Conservation (phyloP, 2,329 filamentous ascomycete species). For the Botryosphaeria dothidea region DNA sequence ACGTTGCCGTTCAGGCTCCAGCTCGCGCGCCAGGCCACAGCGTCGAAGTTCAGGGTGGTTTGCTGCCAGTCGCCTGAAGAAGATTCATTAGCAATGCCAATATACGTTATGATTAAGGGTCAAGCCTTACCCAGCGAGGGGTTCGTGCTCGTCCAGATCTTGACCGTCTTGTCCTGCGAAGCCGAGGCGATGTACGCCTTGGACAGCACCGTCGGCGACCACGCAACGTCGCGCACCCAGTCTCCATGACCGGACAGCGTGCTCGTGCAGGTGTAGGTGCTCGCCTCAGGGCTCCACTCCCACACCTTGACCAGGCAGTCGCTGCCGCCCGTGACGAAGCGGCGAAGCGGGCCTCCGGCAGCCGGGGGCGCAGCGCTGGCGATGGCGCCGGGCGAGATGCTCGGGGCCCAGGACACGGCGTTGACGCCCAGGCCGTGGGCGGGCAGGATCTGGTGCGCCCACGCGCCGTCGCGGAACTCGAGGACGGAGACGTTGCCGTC, state of each 20-base stretch:
- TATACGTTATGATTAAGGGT: no score
- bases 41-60: conserved; percentile 84
- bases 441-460: conserved; percentile 85
- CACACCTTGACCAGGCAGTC: conserved; percentile 95
- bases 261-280: conserved; percentile 53
- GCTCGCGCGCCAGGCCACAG: conserved; percentile 91
- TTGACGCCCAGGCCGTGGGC: conserved; percentile 95
- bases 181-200: conserved; percentile 97
- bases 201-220: conserved; percentile 91
- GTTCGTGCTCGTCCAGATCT: conserved; percentile 78
- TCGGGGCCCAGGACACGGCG: conserved; percentile 92
- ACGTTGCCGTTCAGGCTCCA: conserved; percentile 98
- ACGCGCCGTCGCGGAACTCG: conserved; percentile 95
- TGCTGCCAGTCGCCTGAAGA: conserved; percentile 70
- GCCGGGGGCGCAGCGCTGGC: conserved; percentile 67
- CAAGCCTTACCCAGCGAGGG: conserved; percentile 31
- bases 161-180: conserved; percentile 93
- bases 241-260: conserved; percentile 79
- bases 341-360: conserved; percentile 61
- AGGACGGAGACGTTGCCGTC: conserved; percentile 93
- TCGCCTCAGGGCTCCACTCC: conserved; percentile 64
- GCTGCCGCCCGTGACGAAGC: conserved; percentile 92
- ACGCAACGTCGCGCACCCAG: conserved; percentile 97
- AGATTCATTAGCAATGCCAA: conserved; percentile 23
- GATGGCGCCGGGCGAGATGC: conserved; percentile 79